Base-by-base conservation (phyloP, 805 yeast species). In the Tetrapisispora taiwanensis region DNA sequence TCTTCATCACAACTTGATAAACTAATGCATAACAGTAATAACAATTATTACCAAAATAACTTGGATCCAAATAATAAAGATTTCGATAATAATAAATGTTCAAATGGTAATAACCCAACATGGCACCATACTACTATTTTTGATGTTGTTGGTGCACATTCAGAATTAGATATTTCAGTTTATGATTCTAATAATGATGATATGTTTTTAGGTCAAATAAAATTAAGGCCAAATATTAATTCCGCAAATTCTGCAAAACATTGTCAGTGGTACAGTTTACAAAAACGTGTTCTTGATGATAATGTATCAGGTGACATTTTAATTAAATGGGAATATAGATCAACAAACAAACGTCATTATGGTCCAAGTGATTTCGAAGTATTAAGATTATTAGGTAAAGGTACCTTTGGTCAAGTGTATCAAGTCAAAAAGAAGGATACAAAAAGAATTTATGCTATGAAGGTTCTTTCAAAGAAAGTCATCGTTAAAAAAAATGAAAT, bases 341-440 rank as follows among this genome's bases (percentile, higher is more conserved):
- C 77, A 30, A 78, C 84, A 18, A 70, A 77, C 41, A 82, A 84
- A 62, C 78, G 79, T 54, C 85, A 82, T 53, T 85, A 82, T 58
- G 95, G 96, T 1, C 98, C 98, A 5, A 82, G 81, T 42, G 97
- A 92, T 66, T 92, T 92, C 65, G 95, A 89, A 62, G 87, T 90
- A 15, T 75, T 92, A 55, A 74, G 96, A 58, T 71, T 90, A 43
- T 71, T 90, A 48, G 98, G 98, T 48, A 88, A 87, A 61, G 98
- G 98, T 44, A 92, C 97, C 1, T 90, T 90, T 71, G 98, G 98
- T 28, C 95, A 87, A 68, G 98, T 90, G 31, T 92, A 83, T 66
- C 98, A 92, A 69, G 98, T 92, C 36, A 79, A 83, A 50, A 92
- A 90, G 73, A 75, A 74, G 53, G 97, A 92, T 61, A 87, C 95